These are phyloP conservation scores for Bruguiera hainesii DNA, from an alignment of 441 rosid genomes.

Conservation along the genomic window DNA sequence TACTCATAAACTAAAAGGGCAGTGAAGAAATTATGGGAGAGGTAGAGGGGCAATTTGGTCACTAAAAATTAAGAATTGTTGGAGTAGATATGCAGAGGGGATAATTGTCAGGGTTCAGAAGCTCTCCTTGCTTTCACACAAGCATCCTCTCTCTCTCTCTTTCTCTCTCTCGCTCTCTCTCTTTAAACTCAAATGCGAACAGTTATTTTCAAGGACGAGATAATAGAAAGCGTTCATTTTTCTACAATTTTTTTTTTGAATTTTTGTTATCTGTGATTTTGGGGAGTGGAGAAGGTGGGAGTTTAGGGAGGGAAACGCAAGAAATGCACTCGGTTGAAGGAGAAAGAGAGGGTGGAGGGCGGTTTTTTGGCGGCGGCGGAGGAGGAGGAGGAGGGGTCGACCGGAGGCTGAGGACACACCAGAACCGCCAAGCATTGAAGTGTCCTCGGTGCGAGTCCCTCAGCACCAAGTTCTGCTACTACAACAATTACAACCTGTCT, in stretches of 20 bases:
- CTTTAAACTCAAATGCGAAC: too few species aligned
- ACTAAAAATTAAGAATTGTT: neutral
- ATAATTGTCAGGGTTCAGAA: conserved; percentile 28
- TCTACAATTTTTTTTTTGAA: too few species aligned
- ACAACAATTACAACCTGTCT: conserved; percentile 89
- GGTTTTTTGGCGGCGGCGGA: conserved; percentile 30
- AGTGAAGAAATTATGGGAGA: neutral
- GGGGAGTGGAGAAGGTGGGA: neutral
- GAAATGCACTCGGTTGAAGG: conserved; percentile 47
- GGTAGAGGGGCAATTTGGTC: conserved; percentile 19
- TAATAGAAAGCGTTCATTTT: too few species aligned
- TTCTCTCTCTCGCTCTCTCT: too few species aligned
- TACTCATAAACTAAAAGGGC: too few species aligned
- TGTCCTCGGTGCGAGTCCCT: conserved; percentile 86
- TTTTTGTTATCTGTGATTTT: neutral
- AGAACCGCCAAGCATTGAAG: conserved; percentile 63
- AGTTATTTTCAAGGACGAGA: too few species aligned
- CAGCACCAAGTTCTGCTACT: conserved; percentile 89
- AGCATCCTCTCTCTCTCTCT: neutral
- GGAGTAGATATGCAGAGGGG: conserved; percentile 28
- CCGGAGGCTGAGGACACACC: conserved; percentile 64
- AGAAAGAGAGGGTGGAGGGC: conserved; percentile 32
- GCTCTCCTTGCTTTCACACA: neutral
- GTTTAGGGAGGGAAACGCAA: conserved; percentile 36
- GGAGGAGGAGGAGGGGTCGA: conserved; percentile 40